Base-by-base conservation (phyloP, 768 basidiomycete species). In the Tephrocybe sp. region DNA sequence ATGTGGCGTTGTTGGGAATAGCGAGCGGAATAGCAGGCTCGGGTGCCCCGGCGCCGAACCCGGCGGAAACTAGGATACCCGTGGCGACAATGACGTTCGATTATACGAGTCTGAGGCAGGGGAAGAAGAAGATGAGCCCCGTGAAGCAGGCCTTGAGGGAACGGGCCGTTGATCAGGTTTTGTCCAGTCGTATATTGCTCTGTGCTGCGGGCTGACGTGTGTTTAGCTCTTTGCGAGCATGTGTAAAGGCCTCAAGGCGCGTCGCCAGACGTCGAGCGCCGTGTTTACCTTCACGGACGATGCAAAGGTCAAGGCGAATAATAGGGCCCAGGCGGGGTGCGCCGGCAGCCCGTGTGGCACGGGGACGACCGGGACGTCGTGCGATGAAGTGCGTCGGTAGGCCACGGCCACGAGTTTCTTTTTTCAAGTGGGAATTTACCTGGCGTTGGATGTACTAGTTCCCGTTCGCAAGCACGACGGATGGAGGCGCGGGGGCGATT, bases 391-490 rank as follows among this genome's bases (percentile, higher is more conserved):
- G 23, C 38, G 34, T n/a, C 21, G 30, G 6, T 7, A 36, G 14
- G 8, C 18, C 4, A 46, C 11, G 17, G 17, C 15, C 15, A 14
- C 6, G 17, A n/a, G n/a, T n/a, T n/a, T n/a, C 14, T 15, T 33
- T 26, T 47, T 17, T 14, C 20, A 33, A 8, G 10, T 45, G 18
- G 18, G 3, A 20, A n/a, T 17, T 23, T 15, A 1, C 11, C 25
- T 5, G 15, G 7, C 11, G 33, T 28, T 39, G 3, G 20, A 15
- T 12, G 2, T 23, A 4, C 15, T 36, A 58, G 57, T 58, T 58
- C 24, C 57, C 57, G 1, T 55, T 55, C 23, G 57, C 57, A n/a
- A 58, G 57, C 32, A 58, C 57, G 12, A 52, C 46, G 17, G 57
- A 58, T 28, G 57, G 53, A 28, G 50, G 57, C 12, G 15, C 12